Evolutionary conservation across 2,329 filamentous ascomycete species (phyloP).

Genomic region (Paracorniculantispora psalliotae): DNA sequence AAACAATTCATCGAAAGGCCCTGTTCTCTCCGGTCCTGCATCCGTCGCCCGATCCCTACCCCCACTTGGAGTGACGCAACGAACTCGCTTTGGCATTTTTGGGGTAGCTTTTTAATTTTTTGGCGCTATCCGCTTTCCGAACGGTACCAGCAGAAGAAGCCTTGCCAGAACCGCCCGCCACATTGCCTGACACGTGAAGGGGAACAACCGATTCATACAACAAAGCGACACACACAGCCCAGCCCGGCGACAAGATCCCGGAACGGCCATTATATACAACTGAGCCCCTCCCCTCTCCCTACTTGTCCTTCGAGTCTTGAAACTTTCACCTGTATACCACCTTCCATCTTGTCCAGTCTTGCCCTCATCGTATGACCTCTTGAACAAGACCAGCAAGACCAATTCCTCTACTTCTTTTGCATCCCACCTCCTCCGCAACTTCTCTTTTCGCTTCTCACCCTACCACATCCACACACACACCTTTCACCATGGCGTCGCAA

Average conservation of each 20-base stretch:
- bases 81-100: slow-evolving; percentile 7
- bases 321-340: neutral
- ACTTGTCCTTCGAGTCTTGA: neutral
- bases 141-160: neutral
- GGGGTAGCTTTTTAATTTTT: slow-evolving; percentile 1
- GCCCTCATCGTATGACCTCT: neutral
- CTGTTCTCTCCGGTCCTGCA: slow-evolving; percentile 1
- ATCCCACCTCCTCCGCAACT: no score
- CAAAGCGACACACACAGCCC: neutral
- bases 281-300: neutral
- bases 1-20: neutral
- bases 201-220: slow-evolving; percentile 12
- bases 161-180: neutral
- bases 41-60: neutral
- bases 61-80: slow-evolving; percentile 11
- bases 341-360: neutral
- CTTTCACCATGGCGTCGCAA: slow-evolving; percentile 46
- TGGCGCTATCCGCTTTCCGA: slow-evolving; percentile 13
- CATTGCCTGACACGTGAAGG: slow-evolving; percentile 30
- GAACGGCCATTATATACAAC: slow-evolving; percentile 8
- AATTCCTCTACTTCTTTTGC: no score
- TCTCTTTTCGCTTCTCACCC: neutral
- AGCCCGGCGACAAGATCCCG: slow-evolving; percentile 10
- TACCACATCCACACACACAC: slow-evolving; percentile 11
- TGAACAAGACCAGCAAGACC: neutral